phyloP scores from a whole-genome alignment of 202 grass and related monocot genomes.

The Panicum hallii region DNA sequence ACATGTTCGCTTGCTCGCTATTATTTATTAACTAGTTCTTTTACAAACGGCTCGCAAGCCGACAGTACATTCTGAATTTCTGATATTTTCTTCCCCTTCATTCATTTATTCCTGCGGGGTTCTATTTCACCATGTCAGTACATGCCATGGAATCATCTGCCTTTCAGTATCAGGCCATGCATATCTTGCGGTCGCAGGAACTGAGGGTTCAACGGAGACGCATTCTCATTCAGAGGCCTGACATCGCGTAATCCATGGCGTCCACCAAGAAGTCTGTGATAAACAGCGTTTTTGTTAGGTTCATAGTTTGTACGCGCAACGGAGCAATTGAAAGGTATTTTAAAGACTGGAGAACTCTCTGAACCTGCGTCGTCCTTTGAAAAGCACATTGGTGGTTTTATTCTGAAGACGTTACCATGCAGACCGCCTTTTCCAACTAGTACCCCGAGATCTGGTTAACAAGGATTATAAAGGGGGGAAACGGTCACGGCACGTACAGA shows the following conservation, averaged over 20 bases:
- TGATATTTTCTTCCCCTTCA: neutral
- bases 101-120: conserved; percentile 37
- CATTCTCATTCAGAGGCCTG: conserved; percentile 46
- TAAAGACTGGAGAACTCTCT: neutral
- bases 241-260: conserved; percentile 85
- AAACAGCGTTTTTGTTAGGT: conserved; percentile 15
- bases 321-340: neutral
- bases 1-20: neutral
- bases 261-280: conserved; percentile 84
- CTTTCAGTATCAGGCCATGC: neutral
- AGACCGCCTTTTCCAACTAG: conserved; percentile 89
- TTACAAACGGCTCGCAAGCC: neutral
- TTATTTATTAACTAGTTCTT: neutral
- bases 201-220: neutral
- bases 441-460: conserved; percentile 68
- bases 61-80: neutral
- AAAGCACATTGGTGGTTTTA: conserved; percentile 99
- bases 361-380: conserved; percentile 86
- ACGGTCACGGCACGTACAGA: neutral
- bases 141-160: neutral
- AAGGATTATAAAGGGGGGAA: neutral
- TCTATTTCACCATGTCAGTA: conserved; percentile 9
- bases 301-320: neutral
- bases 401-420: conserved; percentile 90
- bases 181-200: neutral